Evolutionary conservation across 2,329 filamentous ascomycete species (phyloP), one percentile per base, ranked within the genome.

Genomic region (Tolypocladium tropicale): DNA sequence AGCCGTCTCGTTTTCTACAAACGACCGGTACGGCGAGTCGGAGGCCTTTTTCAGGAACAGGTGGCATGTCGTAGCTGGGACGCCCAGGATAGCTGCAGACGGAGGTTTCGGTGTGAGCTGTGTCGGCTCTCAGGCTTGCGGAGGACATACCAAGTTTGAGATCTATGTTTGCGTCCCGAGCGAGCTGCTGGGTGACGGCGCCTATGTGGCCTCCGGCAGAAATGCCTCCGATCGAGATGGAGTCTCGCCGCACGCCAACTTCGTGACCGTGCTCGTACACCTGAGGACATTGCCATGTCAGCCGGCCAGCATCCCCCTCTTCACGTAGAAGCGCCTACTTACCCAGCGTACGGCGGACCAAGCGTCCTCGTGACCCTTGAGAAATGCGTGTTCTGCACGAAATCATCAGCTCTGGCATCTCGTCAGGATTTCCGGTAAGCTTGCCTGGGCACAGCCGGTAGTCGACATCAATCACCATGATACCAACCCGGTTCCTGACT

Each of bases 271-370:
- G 25, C 14, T 41, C 41, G 21, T 28, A 14, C 9, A 46, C 41
- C 23, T 46, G 14, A 18, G 5, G 41, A 16, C 23, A 25, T 25
- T 9, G 23, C 12, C 18, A 10, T 12, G 28, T 55, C 25, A 33
- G 41, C 41, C 12, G 16, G 41, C 21, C 16, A 12, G 21, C 11
- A 5, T 12, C 5, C 25, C 25, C 4, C 21, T 14, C 11, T 7
- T n/a, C n/a, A n/a, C n/a, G 11, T 43, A 4, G 41, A 6, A 28
- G 41, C 14, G 23, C 11, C 41, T 16, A 46, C 41, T 14, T 54
- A 58, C 57, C 57, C 57, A 58, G n/a, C 43, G 41, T 16, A 58
- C 36, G 28, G 39, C 57, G 2, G 55, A 55, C 57, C 57, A 58
- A 18, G 39, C 51, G 34, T 58, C 56, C n/a, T 57, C 56, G 30